These are phyloP conservation scores for Trametes elegans DNA, from an alignment of 768 basidiomycete species.

Conservation along the genomic window DNA sequence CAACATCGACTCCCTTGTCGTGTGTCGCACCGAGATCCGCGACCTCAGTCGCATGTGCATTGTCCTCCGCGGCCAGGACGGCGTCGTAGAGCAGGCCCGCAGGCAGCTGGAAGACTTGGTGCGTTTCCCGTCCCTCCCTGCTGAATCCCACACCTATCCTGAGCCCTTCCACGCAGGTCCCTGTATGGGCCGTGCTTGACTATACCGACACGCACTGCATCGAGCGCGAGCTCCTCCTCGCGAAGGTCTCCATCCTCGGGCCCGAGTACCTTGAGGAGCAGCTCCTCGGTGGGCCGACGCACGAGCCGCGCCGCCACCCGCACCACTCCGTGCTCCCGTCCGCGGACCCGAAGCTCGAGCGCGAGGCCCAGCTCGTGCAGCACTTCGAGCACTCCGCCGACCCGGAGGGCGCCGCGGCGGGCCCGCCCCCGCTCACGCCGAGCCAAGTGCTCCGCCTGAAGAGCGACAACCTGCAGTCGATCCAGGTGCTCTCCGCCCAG, in stretches of 20 bases:
- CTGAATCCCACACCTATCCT: neutral
- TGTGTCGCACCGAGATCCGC: slow-evolving; percentile 95
- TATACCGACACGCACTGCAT: slow-evolving; percentile 93
- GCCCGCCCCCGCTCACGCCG: slow-evolving; percentile 41
- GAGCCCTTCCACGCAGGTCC: slow-evolving; percentile 63
- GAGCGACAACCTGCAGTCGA: slow-evolving; percentile 87
- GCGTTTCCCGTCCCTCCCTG: slow-evolving; percentile 32
- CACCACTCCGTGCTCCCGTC: slow-evolving; percentile 18
- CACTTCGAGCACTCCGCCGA: slow-evolving; percentile 68
- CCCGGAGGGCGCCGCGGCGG: slow-evolving; percentile 22
- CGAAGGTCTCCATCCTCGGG: slow-evolving; percentile 95
- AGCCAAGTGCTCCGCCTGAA: slow-evolving; percentile 86
- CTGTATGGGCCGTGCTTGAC: slow-evolving; percentile 98
- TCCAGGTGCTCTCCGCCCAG: slow-evolving; percentile 78
- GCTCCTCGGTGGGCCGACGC: slow-evolving; percentile 79
- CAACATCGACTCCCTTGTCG: slow-evolving; percentile 98
- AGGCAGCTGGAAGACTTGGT: slow-evolving; percentile 96
- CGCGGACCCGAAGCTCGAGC: slow-evolving; percentile 54
- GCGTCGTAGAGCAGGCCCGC: slow-evolving; percentile 95
- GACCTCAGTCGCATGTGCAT: slow-evolving; percentile 98
- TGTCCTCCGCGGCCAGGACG: slow-evolving; percentile 94
- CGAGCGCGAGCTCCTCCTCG: slow-evolving; percentile 89
- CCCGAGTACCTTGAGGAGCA: slow-evolving; percentile 96
- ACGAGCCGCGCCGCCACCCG: slow-evolving; percentile 57
- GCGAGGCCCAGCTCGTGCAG: slow-evolving; percentile 70